These are phyloP conservation scores for Luffa acutangula DNA, from an alignment of 306 rosid species.

Conservation along the genomic window DNA sequence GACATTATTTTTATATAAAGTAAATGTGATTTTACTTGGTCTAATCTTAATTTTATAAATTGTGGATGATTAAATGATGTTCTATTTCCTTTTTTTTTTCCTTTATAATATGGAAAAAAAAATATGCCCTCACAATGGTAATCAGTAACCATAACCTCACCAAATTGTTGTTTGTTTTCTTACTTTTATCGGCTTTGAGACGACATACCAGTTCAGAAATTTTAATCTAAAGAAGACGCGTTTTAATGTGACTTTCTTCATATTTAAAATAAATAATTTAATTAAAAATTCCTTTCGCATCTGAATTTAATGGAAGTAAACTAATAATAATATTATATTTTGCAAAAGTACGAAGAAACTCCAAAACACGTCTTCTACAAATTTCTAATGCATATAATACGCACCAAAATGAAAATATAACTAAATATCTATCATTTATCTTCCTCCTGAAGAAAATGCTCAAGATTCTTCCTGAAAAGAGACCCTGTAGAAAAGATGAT, in stretches of 20 bases:
- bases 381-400: not conserved
- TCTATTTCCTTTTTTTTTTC: not conserved
- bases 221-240: not conserved
- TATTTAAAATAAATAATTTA: no score
- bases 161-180: not conserved
- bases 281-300: not conserved
- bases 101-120: no score
- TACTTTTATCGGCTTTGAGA: not conserved
- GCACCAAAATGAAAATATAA: not conserved
- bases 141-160: not conserved
- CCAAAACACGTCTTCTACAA: no score
- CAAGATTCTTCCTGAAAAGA: not conserved
- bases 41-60: no score
- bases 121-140: no score
- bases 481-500: not conserved
- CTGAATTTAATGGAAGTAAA: not conserved
- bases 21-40: no score
- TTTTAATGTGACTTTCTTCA: no score
- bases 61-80: not conserved
- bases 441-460: not conserved
- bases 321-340: not conserved
- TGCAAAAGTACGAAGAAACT: no score
- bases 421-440: no score
- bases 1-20: no score
- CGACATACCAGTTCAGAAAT: not conserved